Evolutionary conservation across 2,329 filamentous ascomycete genomes (phyloP).

Genomic region (Penicillium nordicum): DNA sequence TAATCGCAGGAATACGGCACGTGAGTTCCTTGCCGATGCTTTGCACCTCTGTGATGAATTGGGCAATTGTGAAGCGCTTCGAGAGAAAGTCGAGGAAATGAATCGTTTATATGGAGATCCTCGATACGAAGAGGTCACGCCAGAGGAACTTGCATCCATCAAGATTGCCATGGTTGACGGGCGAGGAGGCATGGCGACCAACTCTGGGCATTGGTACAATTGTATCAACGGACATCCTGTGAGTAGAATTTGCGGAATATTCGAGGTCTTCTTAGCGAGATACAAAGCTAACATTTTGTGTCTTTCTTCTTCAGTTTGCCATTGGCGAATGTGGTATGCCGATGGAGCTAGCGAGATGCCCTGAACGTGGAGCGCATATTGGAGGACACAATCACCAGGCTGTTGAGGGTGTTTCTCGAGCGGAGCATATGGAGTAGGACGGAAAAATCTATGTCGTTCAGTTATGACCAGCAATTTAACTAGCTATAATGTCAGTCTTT

Average conservation of each 20-base stretch:
- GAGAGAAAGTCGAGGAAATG: conserved; percentile 3
- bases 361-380: conserved; percentile 12
- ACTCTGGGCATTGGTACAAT: conserved; percentile 16
- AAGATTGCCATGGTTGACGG: conserved; percentile 12
- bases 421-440: conserved; percentile 5
- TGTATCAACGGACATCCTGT: conserved; percentile 13
- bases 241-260: not conserved
- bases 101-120: not conserved
- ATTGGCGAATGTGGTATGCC: conserved; percentile 33
- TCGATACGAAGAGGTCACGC: conserved; percentile 7
- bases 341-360: conserved; percentile 28
- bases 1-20: not conserved
- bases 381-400: conserved; percentile 7
- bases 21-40: not conserved
- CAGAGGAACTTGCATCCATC: conserved; percentile 8
- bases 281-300: too few species aligned
- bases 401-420: conserved; percentile 4
- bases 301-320: conserved; percentile 17
- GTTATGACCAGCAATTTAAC: not conserved
- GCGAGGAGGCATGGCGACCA: conserved; percentile 9
- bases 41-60: conserved; percentile 4
- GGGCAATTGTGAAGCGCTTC: not conserved
- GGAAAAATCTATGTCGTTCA: not conserved
- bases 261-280: not conserved
- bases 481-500: not conserved